Percentiles rank a stretch among this genome's conserved stretches.
Evolutionary conservation across 2,329 filamentous ascomycete genomes (phyloP).

Genomic region (Fusarium siculi): DNA sequence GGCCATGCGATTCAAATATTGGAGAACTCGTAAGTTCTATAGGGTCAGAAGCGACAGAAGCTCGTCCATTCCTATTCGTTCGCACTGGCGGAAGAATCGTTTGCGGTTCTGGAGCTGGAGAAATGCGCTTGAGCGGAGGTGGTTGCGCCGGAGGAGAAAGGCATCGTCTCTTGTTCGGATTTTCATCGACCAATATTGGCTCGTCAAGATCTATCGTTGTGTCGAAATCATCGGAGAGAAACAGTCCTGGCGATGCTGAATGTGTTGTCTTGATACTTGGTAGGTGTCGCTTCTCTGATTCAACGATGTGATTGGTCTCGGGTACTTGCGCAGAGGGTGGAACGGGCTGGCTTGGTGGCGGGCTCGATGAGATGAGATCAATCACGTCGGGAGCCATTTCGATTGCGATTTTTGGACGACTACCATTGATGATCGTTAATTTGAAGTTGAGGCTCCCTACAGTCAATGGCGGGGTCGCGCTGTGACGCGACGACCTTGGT

Average conservation of each 20-base stretch:
- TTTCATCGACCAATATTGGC: constrained; percentile 28
- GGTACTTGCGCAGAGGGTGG: constrained; percentile 6
- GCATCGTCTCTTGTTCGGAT: constrained; percentile 47
- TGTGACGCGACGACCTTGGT: constrained; percentile 29
- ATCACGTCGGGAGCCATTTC: constrained; percentile 49
- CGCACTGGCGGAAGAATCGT: constrained; percentile 12
- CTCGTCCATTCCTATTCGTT: constrained; percentile 5
- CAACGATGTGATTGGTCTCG: neutral
- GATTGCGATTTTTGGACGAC: neutral
- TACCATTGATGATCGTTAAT: neutral
- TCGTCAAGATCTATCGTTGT: constrained; percentile 52
- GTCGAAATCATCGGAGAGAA: constrained; percentile 54
- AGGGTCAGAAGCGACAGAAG: constrained; percentile 26
- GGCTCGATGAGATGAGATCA: constrained; percentile 53
- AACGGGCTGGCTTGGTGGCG: constrained; percentile 21
- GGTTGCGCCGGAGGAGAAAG: constrained; percentile 32
- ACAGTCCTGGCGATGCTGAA: constrained; percentile 6
- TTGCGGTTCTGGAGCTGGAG: constrained; percentile 9
- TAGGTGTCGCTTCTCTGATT: neutral
- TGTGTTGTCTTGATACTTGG: neutral
- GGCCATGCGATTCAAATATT: constrained; percentile 9
- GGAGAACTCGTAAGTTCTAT: constrained; percentile 55
- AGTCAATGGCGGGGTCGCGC: constrained; percentile 26
- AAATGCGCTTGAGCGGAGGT: constrained; percentile 30
- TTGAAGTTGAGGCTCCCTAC: neutral